phyloP scores from a whole-genome alignment of 371 early-diverging fungal genomes.

The Mucor irregularis region DNA sequence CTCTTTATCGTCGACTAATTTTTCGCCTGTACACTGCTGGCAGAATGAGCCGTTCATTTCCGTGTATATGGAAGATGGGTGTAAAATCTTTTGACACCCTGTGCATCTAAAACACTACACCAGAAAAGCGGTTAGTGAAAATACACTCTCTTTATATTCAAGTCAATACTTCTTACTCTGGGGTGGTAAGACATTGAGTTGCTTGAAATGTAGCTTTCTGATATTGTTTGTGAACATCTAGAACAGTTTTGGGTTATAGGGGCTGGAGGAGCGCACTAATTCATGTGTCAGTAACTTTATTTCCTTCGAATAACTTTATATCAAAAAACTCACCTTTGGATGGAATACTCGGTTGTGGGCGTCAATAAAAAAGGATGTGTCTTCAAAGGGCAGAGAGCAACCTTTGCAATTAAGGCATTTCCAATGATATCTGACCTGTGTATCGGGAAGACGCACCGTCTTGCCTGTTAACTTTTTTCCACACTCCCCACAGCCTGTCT shows the following conservation, averaged over 20 bases:
- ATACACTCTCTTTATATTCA: too few relatives aligned
- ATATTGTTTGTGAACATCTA: slow-evolving; percentile 24
- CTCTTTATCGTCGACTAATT: slow-evolving; percentile 9
- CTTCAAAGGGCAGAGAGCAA: slow-evolving; percentile 32
- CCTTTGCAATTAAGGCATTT: slow-evolving; percentile 35
- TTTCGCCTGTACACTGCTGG: slow-evolving; percentile 24
- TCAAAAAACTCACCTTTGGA: slow-evolving; percentile 26
- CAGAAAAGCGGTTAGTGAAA: not conserved
- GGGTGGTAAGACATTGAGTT: slow-evolving; percentile 25
- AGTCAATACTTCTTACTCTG: slow-evolving; percentile 21
- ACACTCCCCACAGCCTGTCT: slow-evolving; percentile 28
- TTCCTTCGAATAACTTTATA: not conserved
- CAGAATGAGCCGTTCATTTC: slow-evolving; percentile 31
- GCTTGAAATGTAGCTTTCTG: slow-evolving; percentile 25
- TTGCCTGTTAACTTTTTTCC: slow-evolving; percentile 31
- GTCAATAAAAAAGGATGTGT: slow-evolving; percentile 35
- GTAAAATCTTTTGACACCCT: slow-evolving; percentile 31
- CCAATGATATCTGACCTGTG: slow-evolving; percentile 34
- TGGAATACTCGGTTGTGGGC: slow-evolving; percentile 28
- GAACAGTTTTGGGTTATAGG: slow-evolving; percentile 9
- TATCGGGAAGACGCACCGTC: slow-evolving; percentile 33
- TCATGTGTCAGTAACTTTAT: not conserved
- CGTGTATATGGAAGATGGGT: slow-evolving; percentile 34
- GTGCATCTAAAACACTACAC: slow-evolving; percentile 44
- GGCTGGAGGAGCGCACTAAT: slow-evolving; percentile 19